phyloP scores from a whole-genome alignment of 768 basidiomycete species.

The Mycena haematopus region DNA sequence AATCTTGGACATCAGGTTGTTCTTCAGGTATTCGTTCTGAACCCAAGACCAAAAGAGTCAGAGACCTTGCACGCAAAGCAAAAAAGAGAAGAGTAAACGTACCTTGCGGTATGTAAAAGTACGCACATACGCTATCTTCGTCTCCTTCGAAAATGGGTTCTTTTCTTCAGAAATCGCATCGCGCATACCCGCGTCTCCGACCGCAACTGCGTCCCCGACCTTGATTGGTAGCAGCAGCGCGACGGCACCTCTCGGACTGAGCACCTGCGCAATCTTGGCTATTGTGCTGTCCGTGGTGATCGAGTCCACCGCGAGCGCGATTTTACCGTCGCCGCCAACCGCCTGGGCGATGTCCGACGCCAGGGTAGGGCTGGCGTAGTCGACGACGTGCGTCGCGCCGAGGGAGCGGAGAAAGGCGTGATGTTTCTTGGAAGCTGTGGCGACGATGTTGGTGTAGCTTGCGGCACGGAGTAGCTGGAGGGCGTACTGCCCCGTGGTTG shows the following conservation, averaged over 20 bases:
- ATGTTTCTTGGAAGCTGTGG: conserved; percentile 44
- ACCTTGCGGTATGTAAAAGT: conserved; percentile 15
- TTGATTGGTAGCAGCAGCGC: conserved; percentile 42
- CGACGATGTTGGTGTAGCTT: conserved; percentile 48
- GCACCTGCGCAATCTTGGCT: conserved; percentile 33
- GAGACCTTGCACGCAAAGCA: background rate
- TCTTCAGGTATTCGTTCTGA: conserved; percentile 49
- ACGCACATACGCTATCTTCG: conserved; percentile 45
- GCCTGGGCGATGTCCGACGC: conserved; percentile 37
- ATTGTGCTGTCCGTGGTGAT: conserved; percentile 39
- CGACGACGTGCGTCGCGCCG: conserved; percentile 45
- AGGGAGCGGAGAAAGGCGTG: conserved; percentile 39
- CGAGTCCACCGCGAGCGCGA: conserved; percentile 38
- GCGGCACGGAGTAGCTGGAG: conserved; percentile 41
- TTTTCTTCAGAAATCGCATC: background rate
- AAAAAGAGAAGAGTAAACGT: background rate
- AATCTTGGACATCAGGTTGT: conserved; percentile 54
- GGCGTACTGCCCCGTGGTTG: conserved; percentile 45
- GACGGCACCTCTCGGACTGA: conserved; percentile 33
- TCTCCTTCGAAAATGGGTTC: conserved; percentile 30
- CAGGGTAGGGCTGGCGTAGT: conserved; percentile 42
- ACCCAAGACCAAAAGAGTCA: background rate
- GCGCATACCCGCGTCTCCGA: conserved; percentile 15
- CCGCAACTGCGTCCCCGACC: conserved; percentile 26
- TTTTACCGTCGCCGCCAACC: conserved; percentile 32